Conservation (phyloP, 305 asterid species). For the Ilex paraguariensis region DNA sequence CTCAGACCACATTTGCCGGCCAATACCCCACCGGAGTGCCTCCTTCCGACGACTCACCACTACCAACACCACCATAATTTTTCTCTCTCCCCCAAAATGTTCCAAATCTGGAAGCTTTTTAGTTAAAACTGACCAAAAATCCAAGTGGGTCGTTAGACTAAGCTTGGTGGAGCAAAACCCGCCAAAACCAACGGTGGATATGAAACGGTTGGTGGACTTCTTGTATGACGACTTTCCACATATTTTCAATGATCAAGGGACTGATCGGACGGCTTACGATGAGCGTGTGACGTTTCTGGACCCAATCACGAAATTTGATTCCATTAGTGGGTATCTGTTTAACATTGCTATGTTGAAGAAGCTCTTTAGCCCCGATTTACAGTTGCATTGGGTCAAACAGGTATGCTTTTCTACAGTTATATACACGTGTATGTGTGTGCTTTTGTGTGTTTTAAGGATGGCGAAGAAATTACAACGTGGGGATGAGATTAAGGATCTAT, state of each 20-base stretch:
- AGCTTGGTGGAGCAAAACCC: constrained; percentile 57
- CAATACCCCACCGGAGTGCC: constrained; percentile 33
- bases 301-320: constrained; percentile 78
- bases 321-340: constrained; percentile 62
- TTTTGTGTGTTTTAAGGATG: too few species aligned
- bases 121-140: constrained; percentile 12
- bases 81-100: constrained; percentile 21
- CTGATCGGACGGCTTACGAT: constrained; percentile 72
- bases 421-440: too few species aligned
- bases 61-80: constrained; percentile 10
- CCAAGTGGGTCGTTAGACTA: constrained; percentile 31
- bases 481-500: too few species aligned
- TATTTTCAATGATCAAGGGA: constrained; percentile 86
- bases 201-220: constrained; percentile 54
- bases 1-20: constrained; percentile 33
- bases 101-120: constrained; percentile 7
- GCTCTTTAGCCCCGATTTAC: constrained; percentile 66
- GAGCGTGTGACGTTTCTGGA: constrained; percentile 75
- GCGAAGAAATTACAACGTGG: too few species aligned
- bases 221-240: constrained; percentile 80
- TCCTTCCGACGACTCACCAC: constrained; percentile 18
- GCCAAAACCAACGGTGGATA: constrained; percentile 29
- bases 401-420: constrained; percentile 20
- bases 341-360: constrained; percentile 70
- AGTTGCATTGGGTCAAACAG: constrained; percentile 83